A percentile compares a stretch with the other conserved stretches of the same genome.
Evolutionary conservation across 805 yeast genomes (phyloP).

Genomic region (Metschnikowia proteae): DNA sequence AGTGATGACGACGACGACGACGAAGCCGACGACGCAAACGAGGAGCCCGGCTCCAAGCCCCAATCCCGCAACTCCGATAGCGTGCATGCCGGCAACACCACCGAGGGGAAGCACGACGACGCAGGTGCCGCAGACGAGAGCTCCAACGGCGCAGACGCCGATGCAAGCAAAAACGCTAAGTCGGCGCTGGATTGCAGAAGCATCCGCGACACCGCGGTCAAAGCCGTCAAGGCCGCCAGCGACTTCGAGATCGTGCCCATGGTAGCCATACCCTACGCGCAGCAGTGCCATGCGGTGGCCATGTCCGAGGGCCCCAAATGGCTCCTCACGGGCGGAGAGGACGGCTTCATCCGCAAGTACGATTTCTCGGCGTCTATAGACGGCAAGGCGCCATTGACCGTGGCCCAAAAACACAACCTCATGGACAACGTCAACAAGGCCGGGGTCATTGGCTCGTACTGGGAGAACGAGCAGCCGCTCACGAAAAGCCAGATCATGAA

Average conservation of each 20-base stretch:
- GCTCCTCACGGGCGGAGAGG: constrained; percentile 93
- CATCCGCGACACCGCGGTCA: constrained; percentile 25
- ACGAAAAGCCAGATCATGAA: constrained; percentile 40
- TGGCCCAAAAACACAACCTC: constrained; percentile 84
- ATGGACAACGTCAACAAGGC: constrained; percentile 83
- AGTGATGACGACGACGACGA: constrained; percentile 11
- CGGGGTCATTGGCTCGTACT: constrained; percentile 78
- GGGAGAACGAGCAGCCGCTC: constrained; percentile 95
- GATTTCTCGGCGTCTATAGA: constrained; percentile 82
- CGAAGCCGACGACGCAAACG: constrained; percentile 3
- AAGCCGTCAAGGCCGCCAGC: constrained; percentile 48
- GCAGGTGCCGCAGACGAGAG: constrained; percentile 13
- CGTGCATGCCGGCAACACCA: background rate
- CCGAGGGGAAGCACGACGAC: constrained; percentile 11
- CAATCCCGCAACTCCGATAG: no score
- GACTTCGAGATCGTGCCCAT: constrained; percentile 74
- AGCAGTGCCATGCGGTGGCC: constrained; percentile 74
- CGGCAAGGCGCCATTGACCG: constrained; percentile 82
- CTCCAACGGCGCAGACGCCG: constrained; percentile 1
- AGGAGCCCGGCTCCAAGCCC: background rate
- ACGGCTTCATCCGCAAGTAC: constrained; percentile 87
- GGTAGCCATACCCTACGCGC: constrained; percentile 81
- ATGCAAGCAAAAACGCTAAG: background rate
- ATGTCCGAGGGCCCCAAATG: constrained; percentile 78
- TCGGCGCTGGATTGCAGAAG: constrained; percentile 1